Conservation (phyloP, 805 yeast genomes). For the Pichia deserticola region DNA sequence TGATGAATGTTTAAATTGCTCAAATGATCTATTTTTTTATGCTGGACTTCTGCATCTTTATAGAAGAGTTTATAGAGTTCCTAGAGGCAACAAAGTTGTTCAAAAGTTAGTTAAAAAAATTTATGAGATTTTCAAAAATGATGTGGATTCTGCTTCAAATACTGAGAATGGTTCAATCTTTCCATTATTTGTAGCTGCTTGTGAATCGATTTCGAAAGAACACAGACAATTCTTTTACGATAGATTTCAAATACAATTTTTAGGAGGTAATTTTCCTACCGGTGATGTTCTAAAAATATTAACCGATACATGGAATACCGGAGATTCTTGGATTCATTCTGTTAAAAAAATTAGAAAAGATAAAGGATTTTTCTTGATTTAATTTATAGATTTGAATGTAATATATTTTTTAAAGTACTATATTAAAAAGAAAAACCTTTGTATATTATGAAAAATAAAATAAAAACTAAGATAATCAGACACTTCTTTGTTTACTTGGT, state of each 20-base stretch:
- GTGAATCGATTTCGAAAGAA: slow-evolving; percentile 2
- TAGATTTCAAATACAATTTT: slow-evolving; percentile 9
- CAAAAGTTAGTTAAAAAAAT: slow-evolving; percentile 7
- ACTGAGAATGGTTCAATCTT: slow-evolving; percentile 8
- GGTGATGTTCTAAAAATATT: slow-evolving; percentile 8
- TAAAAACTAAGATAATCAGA: slow-evolving; percentile 10
- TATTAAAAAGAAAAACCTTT: not conserved
- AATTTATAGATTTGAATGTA: not conserved
- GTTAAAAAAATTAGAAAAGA: slow-evolving; percentile 7
- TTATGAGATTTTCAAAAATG: slow-evolving; percentile 3
- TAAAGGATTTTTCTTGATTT: slow-evolving; percentile 5
- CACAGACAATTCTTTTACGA: slow-evolving; percentile 7
- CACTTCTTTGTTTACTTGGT: slow-evolving; percentile 34
- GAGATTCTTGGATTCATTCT: slow-evolving; percentile 8
- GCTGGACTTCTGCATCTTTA: slow-evolving; percentile 2
- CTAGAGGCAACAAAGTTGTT: not conserved
- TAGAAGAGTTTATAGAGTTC: slow-evolving; percentile 5
- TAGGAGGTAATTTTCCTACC: slow-evolving; percentile 8
- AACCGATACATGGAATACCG: slow-evolving; percentile 7
- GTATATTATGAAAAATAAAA: not conserved
- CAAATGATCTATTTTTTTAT: slow-evolving; percentile 5
- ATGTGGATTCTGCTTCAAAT: slow-evolving; percentile 8
- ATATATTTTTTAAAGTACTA: not conserved
- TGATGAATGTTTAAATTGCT: slow-evolving; percentile 1
- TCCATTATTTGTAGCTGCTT: slow-evolving; percentile 8